Evolutionary conservation across 306 rosid species (phyloP).

Genomic region (Pterocarpus santalinus): DNA sequence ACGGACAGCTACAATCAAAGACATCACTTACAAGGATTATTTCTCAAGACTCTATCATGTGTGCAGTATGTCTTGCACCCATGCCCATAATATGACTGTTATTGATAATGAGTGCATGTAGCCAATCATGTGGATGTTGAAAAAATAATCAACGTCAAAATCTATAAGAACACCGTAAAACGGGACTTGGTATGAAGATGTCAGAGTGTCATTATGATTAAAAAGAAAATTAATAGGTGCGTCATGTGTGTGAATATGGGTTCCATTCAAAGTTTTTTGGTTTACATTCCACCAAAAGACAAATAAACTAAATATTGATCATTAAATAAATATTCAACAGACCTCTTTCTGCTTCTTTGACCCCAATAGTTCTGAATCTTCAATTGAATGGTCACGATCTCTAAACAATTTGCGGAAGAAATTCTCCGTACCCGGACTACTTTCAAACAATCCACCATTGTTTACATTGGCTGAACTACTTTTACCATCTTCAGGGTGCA

Average conservation of each 20-base stretch:
- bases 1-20: constrained; percentile 23
- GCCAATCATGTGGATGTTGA: constrained; percentile 34
- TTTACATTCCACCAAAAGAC: constrained; percentile 25
- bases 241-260: constrained; percentile 17
- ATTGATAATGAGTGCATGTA: constrained; percentile 24
- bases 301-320: constrained; percentile 30
- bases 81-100: constrained; percentile 9
- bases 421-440: constrained; percentile 89
- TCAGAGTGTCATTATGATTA: constrained; percentile 27
- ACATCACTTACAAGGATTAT: constrained; percentile 12
- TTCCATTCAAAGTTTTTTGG: not conserved
- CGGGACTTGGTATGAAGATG: constrained; percentile 11
- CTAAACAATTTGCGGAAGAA: constrained; percentile 91
- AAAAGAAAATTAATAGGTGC: constrained; percentile 21
- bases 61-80: constrained; percentile 9
- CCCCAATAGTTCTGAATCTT: constrained; percentile 90
- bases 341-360: constrained; percentile 88
- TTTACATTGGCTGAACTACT: constrained; percentile 63
- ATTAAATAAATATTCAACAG: constrained; percentile 38
- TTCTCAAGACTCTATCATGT: not conserved
- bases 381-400: constrained; percentile 89
- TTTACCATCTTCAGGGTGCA: constrained; percentile 90
- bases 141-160: constrained; percentile 37
- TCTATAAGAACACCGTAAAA: constrained; percentile 27
- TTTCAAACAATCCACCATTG: constrained; percentile 55